Base-by-base conservation (phyloP, 805 yeast species). In the Metschnikowia anglica region DNA sequence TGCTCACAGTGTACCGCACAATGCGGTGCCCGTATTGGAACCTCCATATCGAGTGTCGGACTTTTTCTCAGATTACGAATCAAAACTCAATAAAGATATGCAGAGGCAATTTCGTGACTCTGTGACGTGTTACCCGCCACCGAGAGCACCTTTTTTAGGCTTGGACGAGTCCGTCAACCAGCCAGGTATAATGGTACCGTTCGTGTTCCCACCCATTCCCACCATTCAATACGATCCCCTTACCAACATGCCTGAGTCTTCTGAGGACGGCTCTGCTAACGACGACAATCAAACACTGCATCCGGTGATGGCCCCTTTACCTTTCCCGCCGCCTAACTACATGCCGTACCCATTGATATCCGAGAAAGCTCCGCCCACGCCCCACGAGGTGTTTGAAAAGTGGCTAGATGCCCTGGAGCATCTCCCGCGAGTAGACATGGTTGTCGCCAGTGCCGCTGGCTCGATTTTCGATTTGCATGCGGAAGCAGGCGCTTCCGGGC, bases 371-470 rank as follows among this genome's bases (percentile, higher is more conserved):
- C 52, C 65, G 3, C 52, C 68, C 23, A 52, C 60, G 2, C 74
- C 76, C 1, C 47, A 37, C 12, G 72, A 68, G 16, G 70, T 69
- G 9, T 68, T 70, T 43, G 48, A 50, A 3, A 55, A 60, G 19
- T 63, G 69, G 41, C 45, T 69, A 16, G 66, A 62, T 13, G 76
- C 74, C 3, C 61, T 58, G 50, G 57, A 61, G 28, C 41, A 58
- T 18, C 53, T 70, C 18, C 74, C 74, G 2, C 50, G 73, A 30
- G 61, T 62, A 11, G 74, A 70, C 41, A 70, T 70, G 76, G 73
- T 69, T 12, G 59, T 68, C 5, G 76, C 76, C 12, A 66, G 73
- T 48, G 76, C 76, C 7, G 74, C 76, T 0, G 74, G 74, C 6
- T 63, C 73, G 20, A 59, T 70, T 28, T 59, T 53, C 44, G 76